Evolutionary conservation across 2,329 filamentous ascomycete species (phyloP).

Genomic region (Curvularia sp.): DNA sequence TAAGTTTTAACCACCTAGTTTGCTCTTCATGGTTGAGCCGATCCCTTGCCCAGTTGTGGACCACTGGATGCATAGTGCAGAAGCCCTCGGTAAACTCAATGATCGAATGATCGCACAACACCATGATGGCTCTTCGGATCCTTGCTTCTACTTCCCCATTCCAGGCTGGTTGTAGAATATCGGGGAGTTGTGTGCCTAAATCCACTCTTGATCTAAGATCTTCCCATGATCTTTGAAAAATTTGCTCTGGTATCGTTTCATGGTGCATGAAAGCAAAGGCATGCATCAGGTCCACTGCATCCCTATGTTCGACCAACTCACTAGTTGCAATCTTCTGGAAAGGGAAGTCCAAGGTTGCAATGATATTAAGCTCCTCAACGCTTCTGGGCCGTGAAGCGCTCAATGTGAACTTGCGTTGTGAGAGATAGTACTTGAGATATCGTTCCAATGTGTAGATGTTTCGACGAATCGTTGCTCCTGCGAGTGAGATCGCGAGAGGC

Average conservation of each 20-base stretch:
- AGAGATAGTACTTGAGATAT: constrained; percentile 32
- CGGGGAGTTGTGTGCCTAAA: neutral
- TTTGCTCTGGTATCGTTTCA: constrained; percentile 36
- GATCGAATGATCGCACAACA: constrained; percentile 31
- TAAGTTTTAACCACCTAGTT: constrained; percentile 38
- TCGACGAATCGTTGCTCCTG: constrained; percentile 34
- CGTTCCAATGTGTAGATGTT: constrained; percentile 32
- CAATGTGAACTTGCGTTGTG: constrained; percentile 24
- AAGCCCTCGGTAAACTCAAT: constrained; percentile 29
- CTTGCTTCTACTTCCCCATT: constrained; percentile 14
- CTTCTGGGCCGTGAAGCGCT: constrained; percentile 15
- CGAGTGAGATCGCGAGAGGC: constrained; percentile 37
- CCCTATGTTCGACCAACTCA: constrained; percentile 25
- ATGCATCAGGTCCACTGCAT: constrained; percentile 45
- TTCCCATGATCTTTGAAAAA: constrained; percentile 22
- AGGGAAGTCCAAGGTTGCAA: neutral
- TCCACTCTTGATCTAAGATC: neutral
- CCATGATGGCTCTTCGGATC: constrained; percentile 19
- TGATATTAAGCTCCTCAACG: neutral
- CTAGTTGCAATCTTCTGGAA: constrained; percentile 28
- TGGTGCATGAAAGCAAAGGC: constrained; percentile 44
- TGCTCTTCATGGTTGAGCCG: constrained; percentile 26
- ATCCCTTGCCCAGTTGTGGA: constrained; percentile 45
- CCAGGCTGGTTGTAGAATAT: constrained; percentile 1
- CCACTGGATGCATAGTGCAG: constrained; percentile 44